Conservation (phyloP, 2,329 filamentous ascomycete species). For the Celoporthe dispersa region DNA sequence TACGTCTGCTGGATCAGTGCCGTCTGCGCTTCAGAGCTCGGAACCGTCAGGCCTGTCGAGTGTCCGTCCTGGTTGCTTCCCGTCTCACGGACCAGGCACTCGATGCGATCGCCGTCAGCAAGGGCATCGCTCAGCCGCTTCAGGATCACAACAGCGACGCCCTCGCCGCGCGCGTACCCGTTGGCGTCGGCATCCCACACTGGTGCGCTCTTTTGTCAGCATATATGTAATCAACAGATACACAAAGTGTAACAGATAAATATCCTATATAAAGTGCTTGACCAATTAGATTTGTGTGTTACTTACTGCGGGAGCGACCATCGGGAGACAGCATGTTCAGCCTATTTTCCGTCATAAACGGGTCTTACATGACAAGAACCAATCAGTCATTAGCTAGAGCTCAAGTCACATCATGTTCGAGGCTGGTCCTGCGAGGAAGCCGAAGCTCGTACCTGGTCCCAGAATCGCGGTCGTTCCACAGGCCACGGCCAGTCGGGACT, state of each 20-base stretch:
- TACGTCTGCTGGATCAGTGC: slow-evolving; percentile 31
- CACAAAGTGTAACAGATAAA: no score
- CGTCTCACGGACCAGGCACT: slow-evolving; percentile 52
- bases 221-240: not conserved
- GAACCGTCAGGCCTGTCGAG: slow-evolving; percentile 58
- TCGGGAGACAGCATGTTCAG: slow-evolving; percentile 3
- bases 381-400: not conserved
- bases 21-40: slow-evolving; percentile 50
- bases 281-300: not conserved
- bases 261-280: not conserved
- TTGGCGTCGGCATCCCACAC: slow-evolving; percentile 55
- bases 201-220: not conserved
- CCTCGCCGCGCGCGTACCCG: slow-evolving; percentile 63
- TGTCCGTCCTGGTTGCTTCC: slow-evolving; percentile 55
- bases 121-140: slow-evolving; percentile 57
- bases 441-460: not conserved
- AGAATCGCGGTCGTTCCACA: slow-evolving; percentile 35
- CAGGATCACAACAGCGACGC: slow-evolving; percentile 53
- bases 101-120: slow-evolving; percentile 46
- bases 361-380: not conserved
- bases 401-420: not conserved
- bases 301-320: slow-evolving; percentile 28
- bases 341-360: not conserved
- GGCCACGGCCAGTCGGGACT: slow-evolving; percentile 39
- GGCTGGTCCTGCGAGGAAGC: not conserved